Evolutionary conservation across 176 grass and related monocot species (phyloP), one percentile per base, ranked within the genome.

Genomic region (Miscanthus lutarioriparius): DNA sequence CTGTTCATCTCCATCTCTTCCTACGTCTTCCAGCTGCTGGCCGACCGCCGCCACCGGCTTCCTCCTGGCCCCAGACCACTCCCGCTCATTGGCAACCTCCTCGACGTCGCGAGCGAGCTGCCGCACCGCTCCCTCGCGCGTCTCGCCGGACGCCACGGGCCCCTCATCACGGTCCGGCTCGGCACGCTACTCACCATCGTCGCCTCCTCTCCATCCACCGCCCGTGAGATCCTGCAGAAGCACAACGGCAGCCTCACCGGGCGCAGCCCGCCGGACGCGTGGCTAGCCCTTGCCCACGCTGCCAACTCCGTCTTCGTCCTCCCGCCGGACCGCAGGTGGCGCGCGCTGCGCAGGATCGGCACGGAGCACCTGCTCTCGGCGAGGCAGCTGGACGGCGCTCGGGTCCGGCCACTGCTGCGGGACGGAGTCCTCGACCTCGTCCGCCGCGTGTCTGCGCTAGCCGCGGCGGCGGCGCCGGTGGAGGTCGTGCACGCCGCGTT

Each of bases 241-340:
- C 82, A 91, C 72, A 76, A 82, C 26, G 16, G 25, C 14, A 56
- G 41, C 37, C 39, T 91, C 1, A 6, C 64, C 11, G 41, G n/a
- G 8, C 90, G 90, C 11, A 39, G 7, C 51, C 53, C 83, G 22
- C 86, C 90, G 5, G 82, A 86, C 69, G 84, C 85, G 2, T 86
- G 85, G 85, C 33, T 15, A 2, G 44, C 33, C 43, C 4, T 32
- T 33, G 69, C 58, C 8, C 85, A 91, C 79, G 44, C 79, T 12
- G 58, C 76, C 69, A 67, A 86, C 70, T 86, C 78, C 39, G 37
- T 71, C 47, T 80, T 77, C 65, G 30, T 47, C 11, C 64, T 87
- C 38, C 71, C 41, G 25, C 43, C 71, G 1, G 25, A 1, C 7
- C 71, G 25, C 23, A 28, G 7, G 71, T 74, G 71, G 71, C 71